Evolutionary conservation across 495 filamentous ascomycete species (phyloP).

Genomic region (Aspergillus sparsus): DNA sequence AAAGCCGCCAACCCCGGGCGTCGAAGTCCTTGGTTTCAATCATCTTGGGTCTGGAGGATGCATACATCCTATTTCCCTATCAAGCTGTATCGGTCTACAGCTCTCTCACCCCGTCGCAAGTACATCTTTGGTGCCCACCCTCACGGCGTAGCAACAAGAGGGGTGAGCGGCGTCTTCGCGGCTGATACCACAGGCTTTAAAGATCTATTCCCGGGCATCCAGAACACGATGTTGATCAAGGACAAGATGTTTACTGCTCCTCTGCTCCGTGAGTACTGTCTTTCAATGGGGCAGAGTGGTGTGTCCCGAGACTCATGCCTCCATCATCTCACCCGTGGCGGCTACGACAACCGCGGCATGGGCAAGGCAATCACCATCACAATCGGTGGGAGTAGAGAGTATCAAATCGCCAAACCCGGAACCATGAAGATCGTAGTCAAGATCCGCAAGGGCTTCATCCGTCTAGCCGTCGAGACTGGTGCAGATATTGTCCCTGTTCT

Average conservation of each 20-base stretch:
- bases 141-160: constrained; percentile 84
- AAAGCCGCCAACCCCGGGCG: constrained; percentile 63
- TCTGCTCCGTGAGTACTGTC: constrained; percentile 27
- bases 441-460: constrained; percentile 31
- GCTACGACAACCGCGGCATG: constrained; percentile 32
- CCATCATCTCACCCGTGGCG: constrained; percentile 26
- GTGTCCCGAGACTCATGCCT: constrained; percentile 30
- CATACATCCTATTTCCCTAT: constrained; percentile 30
- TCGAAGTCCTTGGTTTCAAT: constrained; percentile 68
- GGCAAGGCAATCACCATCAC: constrained; percentile 34
- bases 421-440: constrained; percentile 30
- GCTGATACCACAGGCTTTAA: constrained; percentile 79
- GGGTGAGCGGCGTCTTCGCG: constrained; percentile 75
- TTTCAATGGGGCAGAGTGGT: constrained; percentile 22
- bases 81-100: constrained; percentile 17
- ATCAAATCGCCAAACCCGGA: constrained; percentile 25
- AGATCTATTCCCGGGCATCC: constrained; percentile 84
- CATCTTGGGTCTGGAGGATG: constrained; percentile 39
- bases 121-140: constrained; percentile 93
- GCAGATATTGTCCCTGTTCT: constrained; percentile 31
- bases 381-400: constrained; percentile 31
- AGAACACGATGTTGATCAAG: constrained; percentile 49
- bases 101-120: constrained; percentile 68
- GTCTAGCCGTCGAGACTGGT: constrained; percentile 27
- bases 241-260: constrained; percentile 23